Base-by-base conservation (phyloP, 2,329 filamentous ascomycete genomes). In the Pyrenochaeta sp. region DNA sequence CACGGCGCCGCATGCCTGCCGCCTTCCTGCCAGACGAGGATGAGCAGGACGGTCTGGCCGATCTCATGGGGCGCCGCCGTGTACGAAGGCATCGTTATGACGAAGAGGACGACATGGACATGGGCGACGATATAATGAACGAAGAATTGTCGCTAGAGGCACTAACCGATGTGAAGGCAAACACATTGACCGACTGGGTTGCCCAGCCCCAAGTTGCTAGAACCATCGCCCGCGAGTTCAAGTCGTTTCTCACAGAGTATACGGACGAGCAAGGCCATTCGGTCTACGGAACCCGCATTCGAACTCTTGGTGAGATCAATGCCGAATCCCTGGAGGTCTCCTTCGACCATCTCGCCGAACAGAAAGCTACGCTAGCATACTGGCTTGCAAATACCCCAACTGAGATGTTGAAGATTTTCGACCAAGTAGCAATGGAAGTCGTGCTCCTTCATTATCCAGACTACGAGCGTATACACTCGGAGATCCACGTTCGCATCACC, bases 401-500 rank as follows among this genome's bases (percentile, higher is more conserved):
- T n/a, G 94, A 97, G 78, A 91, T 98, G 74, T 86, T 99, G 60
- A 95, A 95, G 77, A 90, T 99, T 48, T 98, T 99, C 72, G 95
- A 99, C 69, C 90, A 96, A 65, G 94, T 97, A 3, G 94, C 95
- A 56, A 94, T 99, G 87, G 95, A 99, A 63, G 93, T 96, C 37
- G 94, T 96, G 5, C 86, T 98, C 24, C 88, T 98, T 53, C 93
- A 98, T 77, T 99, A 98, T 79, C 94, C 93, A 1, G 93, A 98
- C 77, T 99, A 99, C 77, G 93, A 97, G 77, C 91, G 93, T 61
- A 99, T 99, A 70, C 95, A 98, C 78, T 91, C 93, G 28, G 95
- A 99, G 78, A 97, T 99, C 52, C 95, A 99, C 75, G 94, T 99
- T 54, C 93, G 95, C 59, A 96, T 99, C 73, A 93, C 93, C 24